Percentiles rank a stretch among this genome's conserved stretches.
phyloP scores from a whole-genome alignment of 495 filamentous ascomycete species.

The Aspergillus olivimuriae region DNA sequence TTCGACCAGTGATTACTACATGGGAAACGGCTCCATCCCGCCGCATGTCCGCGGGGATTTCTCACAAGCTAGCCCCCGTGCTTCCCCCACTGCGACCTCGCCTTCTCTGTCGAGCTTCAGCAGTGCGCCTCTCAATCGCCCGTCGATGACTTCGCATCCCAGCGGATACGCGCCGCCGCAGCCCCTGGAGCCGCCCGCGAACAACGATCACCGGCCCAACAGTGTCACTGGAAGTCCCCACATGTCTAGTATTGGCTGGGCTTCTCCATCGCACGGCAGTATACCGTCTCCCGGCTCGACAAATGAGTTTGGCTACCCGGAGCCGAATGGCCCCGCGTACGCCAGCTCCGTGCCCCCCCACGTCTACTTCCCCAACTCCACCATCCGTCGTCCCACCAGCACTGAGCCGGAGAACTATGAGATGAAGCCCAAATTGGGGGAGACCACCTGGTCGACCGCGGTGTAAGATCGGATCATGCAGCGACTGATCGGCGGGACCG shows the following conservation, averaged over 20 bases:
- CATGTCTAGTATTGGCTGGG: constrained; percentile 66
- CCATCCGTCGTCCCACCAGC: constrained; percentile 62
- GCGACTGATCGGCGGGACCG: constrained; percentile 5
- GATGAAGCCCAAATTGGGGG: constrained; percentile 44
- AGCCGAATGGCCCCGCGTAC: constrained; percentile 53
- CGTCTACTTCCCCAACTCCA: constrained; percentile 56
- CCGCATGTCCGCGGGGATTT: constrained; percentile 75
- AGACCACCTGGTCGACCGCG: constrained; percentile 37
- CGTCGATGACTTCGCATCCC: constrained; percentile 74
- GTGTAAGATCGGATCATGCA: constrained; percentile 20
- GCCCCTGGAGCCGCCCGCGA: constrained; percentile 81
- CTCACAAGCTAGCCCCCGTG: constrained; percentile 65
- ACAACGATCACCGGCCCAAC: constrained; percentile 62
- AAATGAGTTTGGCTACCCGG: constrained; percentile 62
- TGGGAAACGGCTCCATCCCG: constrained; percentile 65
- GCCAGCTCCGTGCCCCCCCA: constrained; percentile 54
- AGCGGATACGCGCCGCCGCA: constrained; percentile 72
- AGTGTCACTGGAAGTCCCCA: constrained; percentile 68
- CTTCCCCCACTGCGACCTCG: constrained; percentile 57
- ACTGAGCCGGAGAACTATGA: constrained; percentile 66
- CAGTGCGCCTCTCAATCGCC: constrained; percentile 52
- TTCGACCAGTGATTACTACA: constrained; percentile 67
- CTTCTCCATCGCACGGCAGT: constrained; percentile 58
- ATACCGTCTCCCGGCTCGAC: constrained; percentile 62
- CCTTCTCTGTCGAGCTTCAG: constrained; percentile 53